These are phyloP conservation scores for Cladosporium sp. DNA, from an alignment of 2,329 filamentous ascomycete species.

Conservation along the genomic window DNA sequence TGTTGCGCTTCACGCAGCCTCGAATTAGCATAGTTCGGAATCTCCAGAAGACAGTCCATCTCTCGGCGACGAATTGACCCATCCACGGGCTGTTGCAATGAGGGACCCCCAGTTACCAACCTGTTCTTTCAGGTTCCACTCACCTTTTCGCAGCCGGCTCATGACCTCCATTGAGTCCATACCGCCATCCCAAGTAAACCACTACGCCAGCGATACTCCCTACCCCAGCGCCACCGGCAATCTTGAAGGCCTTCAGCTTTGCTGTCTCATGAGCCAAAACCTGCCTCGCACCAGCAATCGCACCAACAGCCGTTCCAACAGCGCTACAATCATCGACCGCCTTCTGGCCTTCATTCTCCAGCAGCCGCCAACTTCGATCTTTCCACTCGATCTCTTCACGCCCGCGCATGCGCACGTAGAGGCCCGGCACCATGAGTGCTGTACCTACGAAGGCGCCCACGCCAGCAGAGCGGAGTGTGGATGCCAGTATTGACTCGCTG, in stretches of 20 bases:
- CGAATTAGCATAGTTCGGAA: no score
- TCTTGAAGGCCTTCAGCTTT: slow-evolving; percentile 4
- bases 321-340: slow-evolving; percentile 55
- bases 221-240: slow-evolving; percentile 21
- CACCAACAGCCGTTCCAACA: slow-evolving; percentile 35
- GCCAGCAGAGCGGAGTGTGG: slow-evolving; percentile 32
- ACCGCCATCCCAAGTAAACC: slow-evolving; percentile 49
- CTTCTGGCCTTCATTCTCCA: slow-evolving; percentile 55
- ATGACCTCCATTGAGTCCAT: slow-evolving; percentile 44
- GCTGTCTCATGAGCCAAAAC: slow-evolving; percentile 43
- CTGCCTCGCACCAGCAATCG: slow-evolving; percentile 22
- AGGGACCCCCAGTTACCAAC: no score
- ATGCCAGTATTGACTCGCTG: slow-evolving; percentile 14
- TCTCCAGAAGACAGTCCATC: no score
- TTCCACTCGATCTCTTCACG: slow-evolving; percentile 60
- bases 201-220: slow-evolving; percentile 49
- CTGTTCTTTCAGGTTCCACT: not conserved
- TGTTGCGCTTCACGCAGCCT: no score
- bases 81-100: no score
- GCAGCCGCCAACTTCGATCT: slow-evolving; percentile 59
- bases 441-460: slow-evolving; percentile 45
- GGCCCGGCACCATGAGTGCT: slow-evolving; percentile 41
- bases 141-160: slow-evolving; percentile 16
- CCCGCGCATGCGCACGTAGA: slow-evolving; percentile 51
- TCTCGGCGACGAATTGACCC: no score